Percentiles rank a stretch among this genome's conserved stretches.
phyloP scores from a whole-genome alignment of 768 basidiomycete genomes.

The Agaricus sinodeliciosus region DNA sequence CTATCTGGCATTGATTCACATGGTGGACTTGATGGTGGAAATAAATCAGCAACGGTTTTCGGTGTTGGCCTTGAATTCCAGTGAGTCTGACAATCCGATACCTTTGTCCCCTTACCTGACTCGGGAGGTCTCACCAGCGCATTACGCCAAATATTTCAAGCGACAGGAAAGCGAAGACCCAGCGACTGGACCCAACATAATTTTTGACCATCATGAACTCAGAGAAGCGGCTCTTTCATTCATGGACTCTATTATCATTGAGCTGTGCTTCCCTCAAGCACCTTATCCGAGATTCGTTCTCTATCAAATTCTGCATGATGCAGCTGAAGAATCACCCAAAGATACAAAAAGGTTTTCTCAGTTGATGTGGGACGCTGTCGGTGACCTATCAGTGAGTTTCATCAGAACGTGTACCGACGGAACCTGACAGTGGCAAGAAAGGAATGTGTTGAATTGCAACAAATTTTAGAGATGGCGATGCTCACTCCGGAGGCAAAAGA shows the following conservation, averaged over 20 bases:
- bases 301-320: conserved; percentile 62
- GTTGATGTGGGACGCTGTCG: conserved; percentile 73
- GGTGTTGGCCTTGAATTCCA: conserved; percentile 59
- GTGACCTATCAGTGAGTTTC: conserved; percentile 64
- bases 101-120: not conserved
- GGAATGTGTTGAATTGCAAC: conserved; percentile 61
- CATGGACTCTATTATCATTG: conserved; percentile 78
- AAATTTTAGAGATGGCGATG: conserved; percentile 57
- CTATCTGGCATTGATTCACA: conserved; percentile 61
- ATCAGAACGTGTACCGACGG: not conserved
- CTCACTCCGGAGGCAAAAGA: conserved; percentile 46
- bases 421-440: conserved; percentile 18
- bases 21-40: conserved; percentile 52
- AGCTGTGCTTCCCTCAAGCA: conserved; percentile 69
- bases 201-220: conserved; percentile 47
- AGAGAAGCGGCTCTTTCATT: conserved; percentile 68
- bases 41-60: conserved; percentile 62
- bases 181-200: conserved; percentile 41
- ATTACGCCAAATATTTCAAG: conserved; percentile 70
- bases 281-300: conserved; percentile 62
- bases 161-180: conserved; percentile 35
- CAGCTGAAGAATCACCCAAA: conserved; percentile 63
- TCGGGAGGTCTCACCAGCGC: conserved; percentile 35
- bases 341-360: conserved; percentile 77
- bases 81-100: conserved; percentile 32